A percentile compares a stretch with the other conserved stretches of the same genome.
These are phyloP conservation scores for Lactarius tabidus DNA, from an alignment of 768 basidiomycete species.

Conservation along the genomic window DNA sequence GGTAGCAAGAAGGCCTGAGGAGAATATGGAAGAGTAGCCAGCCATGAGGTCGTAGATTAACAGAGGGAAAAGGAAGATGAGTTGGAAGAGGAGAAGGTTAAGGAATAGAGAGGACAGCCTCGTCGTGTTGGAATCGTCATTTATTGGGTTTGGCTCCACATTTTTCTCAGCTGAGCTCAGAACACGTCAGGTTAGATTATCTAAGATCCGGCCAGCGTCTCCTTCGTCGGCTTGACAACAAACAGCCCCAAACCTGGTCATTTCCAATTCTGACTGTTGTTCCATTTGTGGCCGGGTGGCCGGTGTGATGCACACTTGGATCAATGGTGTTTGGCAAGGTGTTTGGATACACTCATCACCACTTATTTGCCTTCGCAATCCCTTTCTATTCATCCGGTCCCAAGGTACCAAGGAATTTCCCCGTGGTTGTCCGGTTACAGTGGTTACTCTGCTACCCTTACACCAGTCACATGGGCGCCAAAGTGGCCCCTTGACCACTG, in stretches of 20 bases:
- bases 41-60: conserved; percentile 32
- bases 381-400: neutral
- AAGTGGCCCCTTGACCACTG: neutral
- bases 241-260: neutral
- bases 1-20: conserved; percentile 63
- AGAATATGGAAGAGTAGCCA: conserved; percentile 64
- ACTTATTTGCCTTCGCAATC: neutral
- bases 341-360: neutral
- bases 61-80: neutral
- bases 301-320: neutral
- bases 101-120: neutral
- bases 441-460: neutral
- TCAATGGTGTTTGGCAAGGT: too few relatives aligned
- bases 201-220: neutral
- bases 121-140: conserved; percentile 1
- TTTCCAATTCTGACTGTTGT: neutral
- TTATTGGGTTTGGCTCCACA: conserved; percentile 6
- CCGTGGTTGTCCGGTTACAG: neutral
- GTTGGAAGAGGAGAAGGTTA: neutral
- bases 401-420: neutral
- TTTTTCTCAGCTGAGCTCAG: neutral
- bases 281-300: neutral
- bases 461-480: neutral
- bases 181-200: neutral
- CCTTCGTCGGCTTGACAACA: neutral